phyloP scores from a whole-genome alignment of 1,284 basidiomycete species.

The Rhodotorula mucilaginosa region DNA sequence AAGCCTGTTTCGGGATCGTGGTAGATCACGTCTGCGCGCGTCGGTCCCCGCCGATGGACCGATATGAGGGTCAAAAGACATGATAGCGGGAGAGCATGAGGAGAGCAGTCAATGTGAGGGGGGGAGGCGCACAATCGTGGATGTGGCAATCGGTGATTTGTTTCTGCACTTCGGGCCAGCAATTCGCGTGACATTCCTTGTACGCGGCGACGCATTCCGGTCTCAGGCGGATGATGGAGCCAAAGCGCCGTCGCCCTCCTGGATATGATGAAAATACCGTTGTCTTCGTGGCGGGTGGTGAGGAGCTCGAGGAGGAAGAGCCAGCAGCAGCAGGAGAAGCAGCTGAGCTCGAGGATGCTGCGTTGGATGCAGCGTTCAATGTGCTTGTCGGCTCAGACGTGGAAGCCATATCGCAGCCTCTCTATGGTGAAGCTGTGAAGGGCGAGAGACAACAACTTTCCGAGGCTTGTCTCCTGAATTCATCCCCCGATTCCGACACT shows the following conservation, averaged over 20 bases:
- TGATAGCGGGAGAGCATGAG: neutral
- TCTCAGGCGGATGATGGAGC: neutral
- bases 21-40: neutral
- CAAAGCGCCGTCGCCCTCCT: neutral
- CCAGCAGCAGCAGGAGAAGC: too few species aligned
- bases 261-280: too few species aligned
- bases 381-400: too few species aligned
- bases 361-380: too few species aligned
- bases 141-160: neutral
- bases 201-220: neutral
- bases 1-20: neutral
- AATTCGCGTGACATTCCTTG: neutral
- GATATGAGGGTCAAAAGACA: neutral
- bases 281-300: too few species aligned
- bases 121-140: neutral
- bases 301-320: too few species aligned
- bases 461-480: too few species aligned
- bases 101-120: neutral
- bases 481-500: too few species aligned
- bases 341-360: too few species aligned
- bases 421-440: too few species aligned
- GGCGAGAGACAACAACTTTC: too few species aligned
- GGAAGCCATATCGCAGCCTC: too few species aligned
- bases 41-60: neutral
- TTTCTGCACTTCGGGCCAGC: neutral